Evolutionary conservation across 768 basidiomycete genomes (phyloP), one percentile per base, ranked within the genome.

Genomic region (Asterophora lycoperdoides): DNA sequence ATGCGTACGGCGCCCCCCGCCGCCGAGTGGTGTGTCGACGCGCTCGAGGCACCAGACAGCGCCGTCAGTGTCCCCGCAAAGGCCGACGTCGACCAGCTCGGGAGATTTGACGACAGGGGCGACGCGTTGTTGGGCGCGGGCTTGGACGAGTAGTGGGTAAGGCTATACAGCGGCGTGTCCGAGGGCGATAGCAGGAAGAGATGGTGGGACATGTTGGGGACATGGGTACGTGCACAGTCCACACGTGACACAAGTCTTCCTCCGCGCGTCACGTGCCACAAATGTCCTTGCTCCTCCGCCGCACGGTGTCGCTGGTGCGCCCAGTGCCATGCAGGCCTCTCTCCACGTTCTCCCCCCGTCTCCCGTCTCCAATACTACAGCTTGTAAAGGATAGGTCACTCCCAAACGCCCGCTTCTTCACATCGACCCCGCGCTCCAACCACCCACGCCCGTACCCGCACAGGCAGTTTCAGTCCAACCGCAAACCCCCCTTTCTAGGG

Each of bases 171-270:
- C 17, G 90, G 91, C 15, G 87, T 87, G 65, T 93, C 90, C 48
- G 89, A 85, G 40, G 90, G 89, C 48, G 89, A 92, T 43, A 93
- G 70, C 46, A 93, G 60, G 67, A 89, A 93, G 29, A 93, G 73
- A 69, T 93, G 90, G 64, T 91, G 87, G 51, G 88, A 91, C 90
- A 92, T 92, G 54, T 91, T 64, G 91, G 87, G 51, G 88, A 91
- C 90, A 92, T 92, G 54, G 58, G 5, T 41, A 3, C 7, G 26
- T 15, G 26, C 14, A 13, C 35, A 34, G 33, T 26, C 28, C 20
- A 53, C 38, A 53, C 49, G 52, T 44, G 28, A 5, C 29, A n/a
- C 37, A 47, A 53, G 50, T 32, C 23, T 8, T 26, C 17, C 11
- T 19, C 13, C 29, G n/a, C 19, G 28, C 32, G 19, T 58, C 57